Evolutionary conservation across 805 yeast species (phyloP).

Genomic region (Vanderwaltozyma tropicalis): DNA sequence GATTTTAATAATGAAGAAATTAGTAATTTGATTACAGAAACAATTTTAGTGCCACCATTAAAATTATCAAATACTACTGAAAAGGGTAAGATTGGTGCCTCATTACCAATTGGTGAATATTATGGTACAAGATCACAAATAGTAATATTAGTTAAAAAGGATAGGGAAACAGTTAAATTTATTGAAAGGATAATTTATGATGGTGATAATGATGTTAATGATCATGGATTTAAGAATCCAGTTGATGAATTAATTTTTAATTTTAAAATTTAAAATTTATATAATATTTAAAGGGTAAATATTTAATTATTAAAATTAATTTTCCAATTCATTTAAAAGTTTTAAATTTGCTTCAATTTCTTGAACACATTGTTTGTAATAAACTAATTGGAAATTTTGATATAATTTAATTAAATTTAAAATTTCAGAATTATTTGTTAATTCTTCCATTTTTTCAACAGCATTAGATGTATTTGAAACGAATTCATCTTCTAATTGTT

Average conservation of each 20-base stretch:
- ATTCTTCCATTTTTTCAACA: conserved; percentile 65
- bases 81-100: conserved; percentile 23
- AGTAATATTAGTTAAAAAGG: conserved; percentile 46
- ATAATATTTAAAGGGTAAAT: neutral
- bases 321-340: conserved; percentile 27
- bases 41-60: conserved; percentile 68
- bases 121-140: conserved; percentile 91
- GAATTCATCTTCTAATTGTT: conserved; percentile 63
- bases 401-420: conserved; percentile 56
- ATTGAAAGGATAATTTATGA: conserved; percentile 51
- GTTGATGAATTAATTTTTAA: conserved; percentile 19
- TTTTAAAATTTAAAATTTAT: conserved; percentile 9
- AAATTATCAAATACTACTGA: conserved; percentile 24
- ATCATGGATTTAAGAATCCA: neutral
- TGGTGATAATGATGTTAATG: conserved; percentile 30
- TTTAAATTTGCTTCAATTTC: conserved; percentile 39
- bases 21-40: conserved; percentile 37
- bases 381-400: conserved; percentile 59
- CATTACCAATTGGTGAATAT: conserved; percentile 38
- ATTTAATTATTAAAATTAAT: neutral
- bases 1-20: conserved; percentile 18
- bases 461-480: conserved; percentile 72
- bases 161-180: conserved; percentile 41
- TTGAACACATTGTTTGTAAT: conserved; percentile 41
- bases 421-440: conserved; percentile 57